Evolutionary conservation across 73 alveolate genomes (phyloP), one percentile per base, ranked within the genome.

Genomic region (Tetrahymena elliotti): DNA sequence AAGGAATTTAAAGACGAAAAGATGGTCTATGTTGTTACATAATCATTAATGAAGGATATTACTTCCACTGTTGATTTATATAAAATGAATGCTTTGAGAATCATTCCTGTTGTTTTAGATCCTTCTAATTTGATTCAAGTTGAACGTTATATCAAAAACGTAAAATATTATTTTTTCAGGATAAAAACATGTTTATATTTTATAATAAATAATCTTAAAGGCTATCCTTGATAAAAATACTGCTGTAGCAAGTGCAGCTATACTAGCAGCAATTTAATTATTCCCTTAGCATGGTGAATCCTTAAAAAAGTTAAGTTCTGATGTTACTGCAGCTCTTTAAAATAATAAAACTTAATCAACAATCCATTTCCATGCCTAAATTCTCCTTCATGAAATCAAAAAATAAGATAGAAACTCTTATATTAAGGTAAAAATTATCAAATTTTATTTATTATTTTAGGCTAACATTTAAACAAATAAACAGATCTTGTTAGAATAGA

Each of bases 1-100:
- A 35, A 94, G 96, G 96, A 94, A 52, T 94, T 94, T 20, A 94
- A 84, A 88, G 96, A 94, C 84, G 96, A 94, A 40, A 94, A 94
- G 35, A 83, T 93, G 4, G 52, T 47, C 84, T 94, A 94, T 52
- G 95, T 94, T 18, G 96, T 94, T 16, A 94, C 93, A 15, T 24
- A 83, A 68, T 94, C 95, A 40, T 47, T 94, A 40, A 92, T 94
- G 27, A 94, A 94, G 47, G 96, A 94, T 35, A 94, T 94, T 52
- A 88, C 95, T n/a, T 94, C 95, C 22, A 84, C 53, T 20, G 93
- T 84, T 84, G 96, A 94, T 52, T 53, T 94, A 24, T 94, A 84
- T 53, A 94, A 94, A 52, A 84, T 94, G 36, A 94, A 94, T 94
- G 96, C 96, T 13, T 94, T 94, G 93, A 68, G 96, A 24, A 88